Evolutionary conservation across 352 stramenopile genomes (phyloP).

Genomic region (Pythium angustatum): DNA sequence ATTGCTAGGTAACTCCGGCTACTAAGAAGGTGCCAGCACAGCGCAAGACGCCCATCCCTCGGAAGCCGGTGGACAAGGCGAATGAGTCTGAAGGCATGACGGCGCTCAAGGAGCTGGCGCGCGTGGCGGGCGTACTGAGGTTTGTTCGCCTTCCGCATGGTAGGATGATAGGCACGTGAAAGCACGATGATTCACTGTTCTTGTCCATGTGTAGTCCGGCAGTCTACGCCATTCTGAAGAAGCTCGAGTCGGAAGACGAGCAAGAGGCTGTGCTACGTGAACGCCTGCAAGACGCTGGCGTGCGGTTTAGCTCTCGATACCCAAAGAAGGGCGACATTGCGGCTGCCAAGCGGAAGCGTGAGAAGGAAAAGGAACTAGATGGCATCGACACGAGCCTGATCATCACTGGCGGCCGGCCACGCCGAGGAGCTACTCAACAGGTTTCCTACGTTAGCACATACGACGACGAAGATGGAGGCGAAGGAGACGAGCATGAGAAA

Average conservation of each 20-base stretch:
- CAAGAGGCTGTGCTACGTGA: slow-evolving; percentile 65
- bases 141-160: slow-evolving; percentile 27
- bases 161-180: no score
- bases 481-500: slow-evolving; percentile 6
- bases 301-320: slow-evolving; percentile 63
- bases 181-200: background rate
- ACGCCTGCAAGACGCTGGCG: slow-evolving; percentile 39
- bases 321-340: slow-evolving; percentile 67
- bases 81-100: slow-evolving; percentile 49
- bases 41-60: slow-evolving; percentile 13
- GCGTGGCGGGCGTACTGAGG: slow-evolving; percentile 65
- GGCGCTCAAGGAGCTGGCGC: slow-evolving; percentile 69
- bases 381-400: slow-evolving; percentile 84
- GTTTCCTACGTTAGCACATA: slow-evolving; percentile 10
- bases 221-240: slow-evolving; percentile 64
- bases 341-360: slow-evolving; percentile 66
- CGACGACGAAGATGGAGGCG: slow-evolving; percentile 21
- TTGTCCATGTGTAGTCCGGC: slow-evolving; percentile 41
- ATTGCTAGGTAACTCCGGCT: no score
- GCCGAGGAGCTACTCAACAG: slow-evolving; percentile 18
- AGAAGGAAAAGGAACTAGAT: slow-evolving; percentile 72
- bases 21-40: slow-evolving; percentile 18
- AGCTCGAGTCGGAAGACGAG: slow-evolving; percentile 37
- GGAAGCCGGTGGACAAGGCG: slow-evolving; percentile 14
- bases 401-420: slow-evolving; percentile 39